Conservation (phyloP, 371 early-diverging fungal genomes). For the Blyttiomyces sp. region DNA sequence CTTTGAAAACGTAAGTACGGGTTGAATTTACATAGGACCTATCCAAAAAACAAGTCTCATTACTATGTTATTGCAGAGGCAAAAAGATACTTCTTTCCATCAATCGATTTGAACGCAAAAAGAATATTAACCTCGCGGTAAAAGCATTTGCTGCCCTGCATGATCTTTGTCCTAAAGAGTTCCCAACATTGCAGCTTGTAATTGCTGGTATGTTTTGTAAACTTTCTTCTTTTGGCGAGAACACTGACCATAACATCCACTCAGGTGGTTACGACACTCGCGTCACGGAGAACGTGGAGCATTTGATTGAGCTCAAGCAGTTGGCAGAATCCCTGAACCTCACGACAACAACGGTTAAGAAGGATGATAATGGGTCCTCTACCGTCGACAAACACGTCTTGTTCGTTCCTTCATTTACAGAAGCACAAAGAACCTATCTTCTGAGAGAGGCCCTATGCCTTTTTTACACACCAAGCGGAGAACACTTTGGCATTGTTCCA, state of each 20-base stretch:
- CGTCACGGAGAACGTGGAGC: conserved; percentile 81
- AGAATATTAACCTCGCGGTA: conserved; percentile 82
- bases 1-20: conserved; percentile 54
- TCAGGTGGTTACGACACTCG: conserved; percentile 83
- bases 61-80: conserved; percentile 3
- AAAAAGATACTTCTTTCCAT: conserved; percentile 62
- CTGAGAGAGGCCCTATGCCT: conserved; percentile 62
- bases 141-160: conserved; percentile 62
- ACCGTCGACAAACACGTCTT: conserved; percentile 56
- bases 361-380: neutral
- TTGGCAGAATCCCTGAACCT: conserved; percentile 51
- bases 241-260: neutral
- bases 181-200: conserved; percentile 55
- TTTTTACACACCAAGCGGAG: conserved; percentile 89
- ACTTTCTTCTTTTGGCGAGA: neutral
- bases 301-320: conserved; percentile 65
- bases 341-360: conserved; percentile 7
- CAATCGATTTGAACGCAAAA: conserved; percentile 94
- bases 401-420: conserved; percentile 85
- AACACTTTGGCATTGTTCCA: conserved; percentile 96
- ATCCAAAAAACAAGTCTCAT: neutral
- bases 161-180: conserved; percentile 23
- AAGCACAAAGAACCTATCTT: conserved; percentile 72
- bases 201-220: conserved; percentile 61
- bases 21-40: too few species aligned